phyloP scores from a whole-genome alignment of 1,284 basidiomycete species.

The Ceratobasidium theobromae region DNA sequence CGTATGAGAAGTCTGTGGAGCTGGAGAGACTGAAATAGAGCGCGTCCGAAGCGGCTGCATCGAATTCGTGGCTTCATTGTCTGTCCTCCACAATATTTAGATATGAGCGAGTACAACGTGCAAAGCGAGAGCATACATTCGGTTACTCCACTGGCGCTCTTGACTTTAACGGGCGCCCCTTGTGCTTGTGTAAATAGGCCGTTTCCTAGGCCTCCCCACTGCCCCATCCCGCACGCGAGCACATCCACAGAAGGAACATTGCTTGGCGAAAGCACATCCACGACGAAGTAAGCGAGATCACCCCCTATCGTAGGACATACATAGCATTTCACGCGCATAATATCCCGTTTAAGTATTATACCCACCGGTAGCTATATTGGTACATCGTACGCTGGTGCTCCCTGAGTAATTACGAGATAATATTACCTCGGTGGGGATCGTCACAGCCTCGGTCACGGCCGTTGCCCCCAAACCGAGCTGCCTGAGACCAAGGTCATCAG shows the following conservation, averaged over 20 bases:
- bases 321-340: slow-evolving; percentile 26
- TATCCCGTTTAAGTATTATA: not conserved
- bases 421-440: slow-evolving; percentile 83
- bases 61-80: slow-evolving; percentile 62
- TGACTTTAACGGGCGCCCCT: slow-evolving; percentile 71
- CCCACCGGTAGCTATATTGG: slow-evolving; percentile 64
- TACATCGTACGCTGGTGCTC: slow-evolving; percentile 61
- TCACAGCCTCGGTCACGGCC: slow-evolving; percentile 70
- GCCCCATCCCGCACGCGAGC: slow-evolving; percentile 80
- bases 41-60: slow-evolving; percentile 71
- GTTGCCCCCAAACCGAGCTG: slow-evolving; percentile 80
- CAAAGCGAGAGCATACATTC: slow-evolving; percentile 64
- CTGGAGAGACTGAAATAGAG: slow-evolving; percentile 62
- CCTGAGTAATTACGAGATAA: slow-evolving; percentile 61
- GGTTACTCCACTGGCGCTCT: slow-evolving; percentile 77
- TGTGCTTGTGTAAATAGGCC: slow-evolving; percentile 75
- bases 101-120: slow-evolving; percentile 20
- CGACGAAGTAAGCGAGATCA: slow-evolving; percentile 75
- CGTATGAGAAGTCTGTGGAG: slow-evolving; percentile 68
- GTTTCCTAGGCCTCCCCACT: slow-evolving; percentile 85
- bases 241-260: slow-evolving; percentile 56
- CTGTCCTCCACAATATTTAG: slow-evolving; percentile 46
- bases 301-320: slow-evolving; percentile 53
- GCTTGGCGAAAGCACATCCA: slow-evolving; percentile 47
- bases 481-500: slow-evolving; percentile 45